These are phyloP conservation scores for Geotrichum candidum DNA, from an alignment of 1,139 yeast species.

Conservation along the genomic window DNA sequence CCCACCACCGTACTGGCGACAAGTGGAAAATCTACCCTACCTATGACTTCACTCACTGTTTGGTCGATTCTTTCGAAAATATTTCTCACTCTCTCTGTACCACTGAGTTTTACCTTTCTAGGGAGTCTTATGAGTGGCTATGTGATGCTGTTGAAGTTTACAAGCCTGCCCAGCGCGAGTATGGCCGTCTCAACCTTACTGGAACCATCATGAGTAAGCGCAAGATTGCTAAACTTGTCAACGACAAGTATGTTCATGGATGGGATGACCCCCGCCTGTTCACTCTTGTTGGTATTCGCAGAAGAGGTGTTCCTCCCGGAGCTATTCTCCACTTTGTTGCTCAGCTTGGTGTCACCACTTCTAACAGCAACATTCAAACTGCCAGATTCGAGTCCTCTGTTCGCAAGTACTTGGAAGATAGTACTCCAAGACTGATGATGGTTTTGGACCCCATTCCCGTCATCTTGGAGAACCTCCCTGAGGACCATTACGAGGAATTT, in stretches of 20 bases:
- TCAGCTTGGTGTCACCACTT: slow-evolving; percentile 93
- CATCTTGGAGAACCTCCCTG: slow-evolving; percentile 74
- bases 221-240: slow-evolving; percentile 88
- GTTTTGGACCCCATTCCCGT: slow-evolving; percentile 81
- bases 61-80: slow-evolving; percentile 95
- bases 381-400: slow-evolving; percentile 85
- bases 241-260: slow-evolving; percentile 73
- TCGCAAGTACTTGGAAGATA: slow-evolving; percentile 78
- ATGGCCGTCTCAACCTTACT: slow-evolving; percentile 89
- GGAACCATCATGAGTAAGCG: slow-evolving; percentile 94
- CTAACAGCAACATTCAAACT: slow-evolving; percentile 85
- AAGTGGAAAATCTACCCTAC: slow-evolving; percentile 98
- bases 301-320: slow-evolving; percentile 99
- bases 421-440: slow-evolving; percentile 94
- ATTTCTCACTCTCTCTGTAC: slow-evolving; percentile 94
- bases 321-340: slow-evolving; percentile 89
- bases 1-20: slow-evolving; percentile 93
- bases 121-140: slow-evolving; percentile 97
- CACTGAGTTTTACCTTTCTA: slow-evolving; percentile 82
- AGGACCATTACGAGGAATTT: slow-evolving; percentile 61
- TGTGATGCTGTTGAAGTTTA: slow-evolving; percentile 93
- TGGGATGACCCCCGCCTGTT: slow-evolving; percentile 98
- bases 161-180: slow-evolving; percentile 98
- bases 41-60: slow-evolving; percentile 97
- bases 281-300: slow-evolving; percentile 88